phyloP scores from a whole-genome alignment of 352 stramenopile species.

The Phytopythium aichiense region DNA sequence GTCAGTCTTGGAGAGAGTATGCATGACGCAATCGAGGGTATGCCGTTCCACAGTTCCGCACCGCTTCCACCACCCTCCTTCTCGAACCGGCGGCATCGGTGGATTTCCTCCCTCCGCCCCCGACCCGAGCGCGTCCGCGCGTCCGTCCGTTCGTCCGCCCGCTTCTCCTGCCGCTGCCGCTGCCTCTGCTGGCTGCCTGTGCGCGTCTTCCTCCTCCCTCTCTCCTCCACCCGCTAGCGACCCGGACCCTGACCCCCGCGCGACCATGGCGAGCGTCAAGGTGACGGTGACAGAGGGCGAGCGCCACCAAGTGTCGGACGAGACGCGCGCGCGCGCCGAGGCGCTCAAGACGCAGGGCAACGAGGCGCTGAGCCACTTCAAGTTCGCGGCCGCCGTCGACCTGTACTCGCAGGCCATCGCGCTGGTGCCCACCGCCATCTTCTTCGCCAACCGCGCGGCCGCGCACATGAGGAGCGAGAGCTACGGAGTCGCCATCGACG shows the following conservation, averaged over 20 bases:
- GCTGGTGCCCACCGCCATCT: slow-evolving; percentile 87
- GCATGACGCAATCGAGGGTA: background rate
- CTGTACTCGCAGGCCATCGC: slow-evolving; percentile 90
- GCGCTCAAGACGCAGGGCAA: slow-evolving; percentile 87
- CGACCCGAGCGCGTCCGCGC: background rate
- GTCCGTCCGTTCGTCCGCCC: background rate
- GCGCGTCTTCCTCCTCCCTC: background rate
- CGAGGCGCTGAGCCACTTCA: slow-evolving; percentile 70
- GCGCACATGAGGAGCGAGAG: slow-evolving; percentile 98
- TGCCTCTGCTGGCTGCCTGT: background rate
- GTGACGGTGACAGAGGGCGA: slow-evolving; percentile 46
- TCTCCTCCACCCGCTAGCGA: background rate
- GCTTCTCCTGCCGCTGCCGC: background rate
- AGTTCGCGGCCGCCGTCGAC: slow-evolving; percentile 77
- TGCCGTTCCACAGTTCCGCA: background rate
- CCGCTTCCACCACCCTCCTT: slow-evolving; percentile 5
- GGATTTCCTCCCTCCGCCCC: slow-evolving; percentile 1
- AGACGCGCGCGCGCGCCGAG: slow-evolving; percentile 57
- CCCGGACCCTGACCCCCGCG: too few species aligned
- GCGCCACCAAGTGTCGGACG: slow-evolving; percentile 54
- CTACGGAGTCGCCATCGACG: slow-evolving; percentile 96
- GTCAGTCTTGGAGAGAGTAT: background rate
- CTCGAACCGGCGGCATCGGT: slow-evolving; percentile 1
- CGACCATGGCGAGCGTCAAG: slow-evolving; percentile 31
- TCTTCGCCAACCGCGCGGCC: slow-evolving; percentile 94